Base-by-base conservation (phyloP, 305 asterid species). In the Fraxinus sp. region DNA sequence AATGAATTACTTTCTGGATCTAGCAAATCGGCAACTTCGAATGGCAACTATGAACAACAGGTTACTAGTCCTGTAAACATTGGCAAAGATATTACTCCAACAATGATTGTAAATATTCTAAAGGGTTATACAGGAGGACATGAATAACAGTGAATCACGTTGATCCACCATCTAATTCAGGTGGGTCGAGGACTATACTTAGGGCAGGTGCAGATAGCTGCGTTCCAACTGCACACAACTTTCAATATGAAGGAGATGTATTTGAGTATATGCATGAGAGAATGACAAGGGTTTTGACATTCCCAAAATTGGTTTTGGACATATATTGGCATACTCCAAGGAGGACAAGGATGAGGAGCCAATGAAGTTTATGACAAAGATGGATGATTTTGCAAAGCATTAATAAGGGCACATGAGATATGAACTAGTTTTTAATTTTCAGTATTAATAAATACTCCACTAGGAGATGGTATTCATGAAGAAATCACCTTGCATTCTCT, bases 401-500 rank as follows among this genome's bases (percentile, higher is more conserved):
- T 9, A 52, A 20, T 20, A 2, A 7, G 28, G 11, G 26, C 8
- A 52, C 24, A n/a, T 16, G 64, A 55, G 24, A 55, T 55, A 55
- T 55, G 8, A 55, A 55, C 24, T 6, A n/a, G 9, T 16, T 49
- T 49, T 14, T 49, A 5, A 55, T 55, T 55, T 0, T 55, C 24
- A 55, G 24, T n/a, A n/a, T 52, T 52, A 52, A n/a, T 16, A 52
- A 52, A 52, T 52, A 16, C 22, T 52, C 64, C 22, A 52, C 64
- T 52, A 55, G 24, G 64, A 55, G 64, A n/a, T n/a, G 64, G 64
- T 55, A 18, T 52, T 37, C 28, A 73, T 22, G 59, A 59, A 11
- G 26, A 41, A 14, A 74, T 16, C 75, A 81, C 87, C 87, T 81
- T 85, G 81, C 52, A 59, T 59, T 85, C 87, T 77, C 83, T 77